phyloP scores from a whole-genome alignment of 352 stramenopile genomes.

The Pythium biforme region DNA sequence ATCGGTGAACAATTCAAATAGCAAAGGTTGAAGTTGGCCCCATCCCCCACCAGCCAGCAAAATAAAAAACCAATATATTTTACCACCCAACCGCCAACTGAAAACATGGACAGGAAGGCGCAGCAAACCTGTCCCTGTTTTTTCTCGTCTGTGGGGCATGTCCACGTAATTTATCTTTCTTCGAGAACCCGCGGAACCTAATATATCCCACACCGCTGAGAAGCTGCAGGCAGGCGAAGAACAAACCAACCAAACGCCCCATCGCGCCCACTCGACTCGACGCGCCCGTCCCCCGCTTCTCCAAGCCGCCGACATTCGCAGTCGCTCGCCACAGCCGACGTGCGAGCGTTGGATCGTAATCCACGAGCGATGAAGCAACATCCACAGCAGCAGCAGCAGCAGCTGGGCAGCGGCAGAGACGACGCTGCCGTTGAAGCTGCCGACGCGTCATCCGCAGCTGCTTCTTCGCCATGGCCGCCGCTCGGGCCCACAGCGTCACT shows the following conservation, averaged over 20 bases:
- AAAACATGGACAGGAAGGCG: background rate
- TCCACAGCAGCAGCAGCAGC: background rate
- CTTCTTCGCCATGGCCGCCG: too few relatives aligned
- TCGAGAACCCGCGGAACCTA: background rate
- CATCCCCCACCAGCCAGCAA: background rate
- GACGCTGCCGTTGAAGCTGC: too few relatives aligned
- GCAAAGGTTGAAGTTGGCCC: constrained; percentile 14
- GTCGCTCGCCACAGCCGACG: too few relatives aligned
- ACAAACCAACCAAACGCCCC: background rate
- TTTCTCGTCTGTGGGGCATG: too few relatives aligned
- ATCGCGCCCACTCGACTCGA: background rate
- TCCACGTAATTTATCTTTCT: constrained; percentile 4
- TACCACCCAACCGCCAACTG: background rate
- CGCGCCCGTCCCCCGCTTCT: too few relatives aligned
- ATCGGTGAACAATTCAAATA: background rate
- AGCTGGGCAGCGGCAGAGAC: background rate
- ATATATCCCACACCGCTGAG: background rate
- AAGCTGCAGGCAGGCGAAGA: background rate
- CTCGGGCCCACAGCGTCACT: too few relatives aligned
- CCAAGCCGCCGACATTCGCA: too few relatives aligned
- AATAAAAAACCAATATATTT: background rate
- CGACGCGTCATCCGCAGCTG: too few relatives aligned
- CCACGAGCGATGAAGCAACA: background rate
- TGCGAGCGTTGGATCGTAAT: too few relatives aligned
- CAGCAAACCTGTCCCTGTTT: background rate